Percentiles rank a stretch among this genome's conserved stretches.
Conservation (phyloP, 2,329 filamentous ascomycete species). For the Calonectria fujianensis region DNA sequence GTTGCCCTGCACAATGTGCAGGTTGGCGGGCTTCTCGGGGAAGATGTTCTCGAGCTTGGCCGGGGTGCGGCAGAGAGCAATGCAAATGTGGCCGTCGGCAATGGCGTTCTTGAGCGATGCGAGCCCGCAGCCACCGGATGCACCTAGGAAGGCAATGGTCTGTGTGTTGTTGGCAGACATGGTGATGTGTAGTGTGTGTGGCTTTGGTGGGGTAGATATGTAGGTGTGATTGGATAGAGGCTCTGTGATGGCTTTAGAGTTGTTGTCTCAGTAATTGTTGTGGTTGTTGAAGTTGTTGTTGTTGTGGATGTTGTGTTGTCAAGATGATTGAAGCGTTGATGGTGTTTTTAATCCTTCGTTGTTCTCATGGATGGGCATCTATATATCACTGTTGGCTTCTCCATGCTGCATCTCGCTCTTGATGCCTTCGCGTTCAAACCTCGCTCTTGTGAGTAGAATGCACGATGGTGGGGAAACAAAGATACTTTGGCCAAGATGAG, state of each 20-base stretch:
- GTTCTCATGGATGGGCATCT: background rate
- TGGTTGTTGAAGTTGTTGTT: background rate
- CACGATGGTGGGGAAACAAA: background rate
- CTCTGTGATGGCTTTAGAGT: slow-evolving; percentile 22
- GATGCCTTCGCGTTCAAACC: background rate
- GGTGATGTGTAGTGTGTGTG: background rate
- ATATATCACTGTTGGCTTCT: slow-evolving; percentile 31
- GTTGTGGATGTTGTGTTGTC: background rate
- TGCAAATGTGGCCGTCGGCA: slow-evolving; percentile 60
- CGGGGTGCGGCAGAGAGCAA: slow-evolving; percentile 64
- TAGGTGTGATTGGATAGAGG: slow-evolving; percentile 12
- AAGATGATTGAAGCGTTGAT: slow-evolving; percentile 28
- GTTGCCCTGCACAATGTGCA: slow-evolving; percentile 62
- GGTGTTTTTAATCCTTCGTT: background rate
- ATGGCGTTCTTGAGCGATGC: slow-evolving; percentile 61
- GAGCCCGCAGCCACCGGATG: slow-evolving; percentile 64
- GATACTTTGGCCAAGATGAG: background rate
- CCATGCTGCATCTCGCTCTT: background rate
- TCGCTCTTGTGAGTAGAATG: background rate
- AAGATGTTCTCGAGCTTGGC: slow-evolving; percentile 62
- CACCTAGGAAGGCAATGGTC: slow-evolving; percentile 62
- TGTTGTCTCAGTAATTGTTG: slow-evolving; percentile 1
- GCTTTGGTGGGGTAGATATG: background rate
- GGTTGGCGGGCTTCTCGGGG: slow-evolving; percentile 54
- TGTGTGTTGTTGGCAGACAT: slow-evolving; percentile 44